A percentile compares a stretch with the other conserved stretches of the same genome.
phyloP scores from a whole-genome alignment of 2,329 filamentous ascomycete species.

The Chaetomium sp. region DNA sequence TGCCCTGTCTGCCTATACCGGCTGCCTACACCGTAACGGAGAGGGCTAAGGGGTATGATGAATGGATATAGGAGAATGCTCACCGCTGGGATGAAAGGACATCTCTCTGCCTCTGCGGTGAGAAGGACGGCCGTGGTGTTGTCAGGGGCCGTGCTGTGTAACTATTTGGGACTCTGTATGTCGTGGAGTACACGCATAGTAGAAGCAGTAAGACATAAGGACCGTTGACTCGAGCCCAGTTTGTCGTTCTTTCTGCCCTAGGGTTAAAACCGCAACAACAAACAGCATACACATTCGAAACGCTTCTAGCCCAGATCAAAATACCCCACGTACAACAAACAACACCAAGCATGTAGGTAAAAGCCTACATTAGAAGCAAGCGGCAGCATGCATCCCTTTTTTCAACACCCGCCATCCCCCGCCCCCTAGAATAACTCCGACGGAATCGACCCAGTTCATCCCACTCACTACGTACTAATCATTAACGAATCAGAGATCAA shows the following conservation, averaged over 20 bases:
- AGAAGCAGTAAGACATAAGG: too few relatives aligned
- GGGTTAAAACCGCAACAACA: conserved; percentile 3
- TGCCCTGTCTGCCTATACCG: too few relatives aligned
- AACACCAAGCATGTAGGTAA: background rate
- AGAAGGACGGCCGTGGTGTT: too few relatives aligned
- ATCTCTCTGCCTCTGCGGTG: too few relatives aligned
- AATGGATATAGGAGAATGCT: too few relatives aligned
- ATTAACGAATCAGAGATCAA: conserved; percentile 5
- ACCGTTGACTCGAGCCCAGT: background rate
- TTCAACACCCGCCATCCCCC: conserved; percentile 3
- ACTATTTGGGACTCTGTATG: too few relatives aligned
- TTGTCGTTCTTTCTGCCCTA: background rate
- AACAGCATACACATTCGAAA: conserved; percentile 1
- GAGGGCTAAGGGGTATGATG: too few relatives aligned
- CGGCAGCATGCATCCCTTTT: background rate
- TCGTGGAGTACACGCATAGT: too few relatives aligned
- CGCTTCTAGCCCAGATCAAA: background rate
- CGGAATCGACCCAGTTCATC: background rate
- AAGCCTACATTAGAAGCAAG: conserved; percentile 1
- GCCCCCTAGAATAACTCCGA: background rate
- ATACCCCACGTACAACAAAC: conserved; percentile 9
- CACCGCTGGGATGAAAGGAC: too few relatives aligned
- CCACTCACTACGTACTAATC: background rate
- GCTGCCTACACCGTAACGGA: too few relatives aligned
- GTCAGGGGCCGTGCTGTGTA: too few relatives aligned